These are phyloP conservation scores for Arthrinium phaeospermum DNA, from an alignment of 2,329 filamentous ascomycete genomes.

Conservation along the genomic window DNA sequence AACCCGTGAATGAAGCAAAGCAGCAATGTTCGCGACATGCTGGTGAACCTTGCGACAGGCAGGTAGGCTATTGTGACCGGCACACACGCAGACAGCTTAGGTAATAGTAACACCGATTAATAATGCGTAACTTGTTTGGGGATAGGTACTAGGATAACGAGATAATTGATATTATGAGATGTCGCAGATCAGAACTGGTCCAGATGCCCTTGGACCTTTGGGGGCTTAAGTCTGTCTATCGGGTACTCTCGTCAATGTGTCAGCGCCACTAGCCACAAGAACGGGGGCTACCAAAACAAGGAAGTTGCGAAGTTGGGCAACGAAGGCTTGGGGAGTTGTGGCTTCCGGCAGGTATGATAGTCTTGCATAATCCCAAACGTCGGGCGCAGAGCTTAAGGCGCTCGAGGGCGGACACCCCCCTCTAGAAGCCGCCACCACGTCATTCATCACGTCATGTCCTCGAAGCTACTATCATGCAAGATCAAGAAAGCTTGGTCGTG, in stretches of 20 bases:
- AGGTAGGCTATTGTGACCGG: not conserved
- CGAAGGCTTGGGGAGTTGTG: not conserved
- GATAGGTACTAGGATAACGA: not conserved
- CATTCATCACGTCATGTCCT: conserved; percentile 18
- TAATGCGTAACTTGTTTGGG: not conserved
- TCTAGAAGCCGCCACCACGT: conserved; percentile 8
- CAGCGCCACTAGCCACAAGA: conserved; percentile 22
- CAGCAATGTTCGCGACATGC: conserved; percentile 62
- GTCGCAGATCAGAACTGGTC: not conserved
- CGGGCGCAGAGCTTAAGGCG: conserved; percentile 9
- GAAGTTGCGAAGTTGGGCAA: conserved; percentile 12
- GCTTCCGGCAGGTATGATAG: not conserved
- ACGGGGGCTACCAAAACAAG: conserved; percentile 20
- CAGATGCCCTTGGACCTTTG: not conserved
- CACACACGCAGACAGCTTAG: not conserved
- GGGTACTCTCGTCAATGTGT: not conserved
- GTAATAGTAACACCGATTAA: not conserved
- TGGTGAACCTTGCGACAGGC: not conserved
- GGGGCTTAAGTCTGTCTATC: not conserved
- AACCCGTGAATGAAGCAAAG: conserved; percentile 80
- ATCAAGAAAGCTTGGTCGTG: not conserved
- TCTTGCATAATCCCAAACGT: conserved; percentile 1
- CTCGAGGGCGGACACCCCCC: not conserved
- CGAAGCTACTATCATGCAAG: not conserved
- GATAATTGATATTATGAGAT: not conserved